phyloP scores from a whole-genome alignment of 2,329 filamentous ascomycete genomes.

The Aspergillus alliaceus region DNA sequence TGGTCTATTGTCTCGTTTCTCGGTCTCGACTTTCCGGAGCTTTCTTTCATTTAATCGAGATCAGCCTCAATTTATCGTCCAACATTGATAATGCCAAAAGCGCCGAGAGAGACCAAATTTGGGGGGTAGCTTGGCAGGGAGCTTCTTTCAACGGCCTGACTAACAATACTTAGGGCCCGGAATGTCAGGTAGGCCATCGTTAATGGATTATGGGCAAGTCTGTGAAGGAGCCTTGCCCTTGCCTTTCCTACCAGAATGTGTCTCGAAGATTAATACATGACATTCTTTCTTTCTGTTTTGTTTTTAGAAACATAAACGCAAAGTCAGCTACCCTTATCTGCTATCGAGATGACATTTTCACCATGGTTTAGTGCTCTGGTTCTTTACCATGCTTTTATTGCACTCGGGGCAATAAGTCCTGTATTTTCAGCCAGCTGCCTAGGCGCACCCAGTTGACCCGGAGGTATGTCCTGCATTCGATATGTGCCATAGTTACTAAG shows the following conservation, averaged over 20 bases:
- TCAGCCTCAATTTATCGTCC: neutral
- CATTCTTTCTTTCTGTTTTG: too few relatives aligned
- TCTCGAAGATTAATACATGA: neutral
- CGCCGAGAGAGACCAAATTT: neutral
- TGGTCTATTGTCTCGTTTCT: too few relatives aligned
- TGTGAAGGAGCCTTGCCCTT: neutral
- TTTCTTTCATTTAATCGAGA: too few relatives aligned
- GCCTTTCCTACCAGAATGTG: neutral
- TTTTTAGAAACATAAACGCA: conserved; percentile 17
- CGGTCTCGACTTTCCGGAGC: too few relatives aligned
- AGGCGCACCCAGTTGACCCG: conserved; percentile 17
- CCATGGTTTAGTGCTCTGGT: conserved; percentile 13
- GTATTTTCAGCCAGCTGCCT: conserved; percentile 10
- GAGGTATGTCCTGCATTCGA: conserved; percentile 4
- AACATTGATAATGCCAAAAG: neutral
- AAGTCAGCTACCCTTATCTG: neutral
- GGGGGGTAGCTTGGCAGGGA: neutral
- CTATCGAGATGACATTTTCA: neutral
- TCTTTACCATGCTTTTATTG: conserved; percentile 16
- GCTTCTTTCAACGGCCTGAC: neutral
- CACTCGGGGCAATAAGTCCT: conserved; percentile 8
- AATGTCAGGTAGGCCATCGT: neutral
- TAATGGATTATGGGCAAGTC: neutral
- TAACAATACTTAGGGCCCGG: neutral
- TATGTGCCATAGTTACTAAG: too few relatives aligned